Evolutionary conservation across 805 yeast species (phyloP).

Genomic region (Torulaspora indica): DNA sequence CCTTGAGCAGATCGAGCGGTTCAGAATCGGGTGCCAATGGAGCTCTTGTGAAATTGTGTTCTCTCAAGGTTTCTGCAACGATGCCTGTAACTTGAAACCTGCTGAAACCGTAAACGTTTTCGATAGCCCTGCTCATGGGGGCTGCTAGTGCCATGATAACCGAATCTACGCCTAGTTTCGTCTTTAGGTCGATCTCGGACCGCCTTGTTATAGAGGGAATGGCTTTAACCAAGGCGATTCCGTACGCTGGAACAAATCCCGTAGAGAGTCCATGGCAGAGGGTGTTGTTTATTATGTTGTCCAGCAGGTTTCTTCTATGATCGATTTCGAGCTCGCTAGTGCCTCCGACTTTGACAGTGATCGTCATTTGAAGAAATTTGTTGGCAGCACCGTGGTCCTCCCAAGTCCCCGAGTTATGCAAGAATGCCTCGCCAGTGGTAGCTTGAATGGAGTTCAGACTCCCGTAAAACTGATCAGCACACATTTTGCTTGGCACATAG

Average conservation of each 20-base stretch:
- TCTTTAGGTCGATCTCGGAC: not conserved
- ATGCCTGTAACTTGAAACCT: constrained; percentile 12
- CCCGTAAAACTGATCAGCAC: constrained; percentile 30
- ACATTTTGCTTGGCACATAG: constrained; percentile 30
- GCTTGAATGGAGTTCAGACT: constrained; percentile 30
- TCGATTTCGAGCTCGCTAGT: constrained; percentile 30
- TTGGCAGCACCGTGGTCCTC: constrained; percentile 10
- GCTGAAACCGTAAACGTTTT: constrained; percentile 18
- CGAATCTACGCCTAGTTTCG: constrained; percentile 15
- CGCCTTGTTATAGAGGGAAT: constrained; percentile 10
- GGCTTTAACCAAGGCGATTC: constrained; percentile 24
- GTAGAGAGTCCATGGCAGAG: constrained; percentile 27
- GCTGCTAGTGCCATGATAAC: constrained; percentile 15
- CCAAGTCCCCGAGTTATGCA: constrained; percentile 23
- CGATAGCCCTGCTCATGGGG: constrained; percentile 23
- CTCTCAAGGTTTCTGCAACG: constrained; percentile 18
- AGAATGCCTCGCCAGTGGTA: constrained; percentile 32
- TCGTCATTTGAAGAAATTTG: constrained; percentile 24
- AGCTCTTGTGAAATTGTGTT: constrained; percentile 13
- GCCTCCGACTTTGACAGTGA: constrained; percentile 34
- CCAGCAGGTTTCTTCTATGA: constrained; percentile 27
- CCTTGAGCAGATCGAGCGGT: constrained; percentile 8
- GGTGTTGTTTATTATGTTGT: constrained; percentile 27
- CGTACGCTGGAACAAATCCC: constrained; percentile 30
- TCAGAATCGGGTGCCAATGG: constrained; percentile 7